phyloP scores from a whole-genome alignment of 2,329 filamentous ascomycete genomes.

The Tolypocladium capitatum region DNA sequence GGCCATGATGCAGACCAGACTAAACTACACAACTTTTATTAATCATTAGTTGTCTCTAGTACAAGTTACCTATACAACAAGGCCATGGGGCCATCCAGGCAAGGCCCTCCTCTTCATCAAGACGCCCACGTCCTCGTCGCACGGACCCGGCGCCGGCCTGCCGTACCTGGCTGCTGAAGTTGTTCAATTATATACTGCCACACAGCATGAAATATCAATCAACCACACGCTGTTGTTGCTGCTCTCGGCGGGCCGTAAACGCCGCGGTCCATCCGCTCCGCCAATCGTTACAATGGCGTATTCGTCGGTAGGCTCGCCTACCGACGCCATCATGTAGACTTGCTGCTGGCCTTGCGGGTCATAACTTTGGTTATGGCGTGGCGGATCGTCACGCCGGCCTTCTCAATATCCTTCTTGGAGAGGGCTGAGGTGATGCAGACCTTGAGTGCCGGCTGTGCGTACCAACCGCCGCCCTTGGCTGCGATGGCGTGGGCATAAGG shows the following conservation, averaged over 20 bases:
- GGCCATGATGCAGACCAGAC: background rate
- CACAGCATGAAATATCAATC: background rate
- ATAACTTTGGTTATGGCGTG: slow-evolving; percentile 93
- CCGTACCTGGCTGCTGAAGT: background rate
- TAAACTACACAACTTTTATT: background rate
- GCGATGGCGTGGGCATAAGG: slow-evolving; percentile 51
- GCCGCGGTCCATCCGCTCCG: background rate
- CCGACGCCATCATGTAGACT: slow-evolving; percentile 7
- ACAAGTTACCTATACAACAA: background rate
- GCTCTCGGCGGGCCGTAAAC: background rate
- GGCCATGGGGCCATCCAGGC: background rate
- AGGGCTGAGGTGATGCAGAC: slow-evolving; percentile 80
- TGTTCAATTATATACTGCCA: background rate
- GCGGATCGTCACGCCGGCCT: slow-evolving; percentile 73
- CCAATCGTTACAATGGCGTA: background rate
- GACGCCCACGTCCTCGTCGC: background rate
- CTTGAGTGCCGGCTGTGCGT: slow-evolving; percentile 71
- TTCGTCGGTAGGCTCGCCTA: background rate
- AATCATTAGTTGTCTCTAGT: background rate
- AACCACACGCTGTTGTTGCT: background rate
- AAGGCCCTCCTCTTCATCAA: background rate
- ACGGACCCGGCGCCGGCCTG: background rate
- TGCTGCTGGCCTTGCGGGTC: slow-evolving; percentile 43
- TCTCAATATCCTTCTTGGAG: slow-evolving; percentile 90
- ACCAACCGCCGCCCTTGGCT: slow-evolving; percentile 56